Evolutionary conservation across 257 asterid species (phyloP), one percentile per base, ranked within the genome.

Genomic region (Rehmannia glutinosa): DNA sequence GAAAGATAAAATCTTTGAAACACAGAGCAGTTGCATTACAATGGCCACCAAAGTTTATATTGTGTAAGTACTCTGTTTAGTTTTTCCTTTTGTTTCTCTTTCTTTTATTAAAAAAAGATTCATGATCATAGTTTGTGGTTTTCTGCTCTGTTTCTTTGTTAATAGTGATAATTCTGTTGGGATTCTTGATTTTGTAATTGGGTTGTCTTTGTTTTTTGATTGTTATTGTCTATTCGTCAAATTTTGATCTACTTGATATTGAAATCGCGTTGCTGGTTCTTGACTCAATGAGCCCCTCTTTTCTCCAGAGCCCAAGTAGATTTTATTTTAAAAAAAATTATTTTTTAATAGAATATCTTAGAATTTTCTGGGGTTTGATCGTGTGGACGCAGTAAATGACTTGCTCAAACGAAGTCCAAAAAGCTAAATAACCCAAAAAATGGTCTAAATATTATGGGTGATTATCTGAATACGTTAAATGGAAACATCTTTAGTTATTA

Each of bases 11-110:
- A 41, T 8, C 8, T 10, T 10, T 25, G 30, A 12, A 15, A n/a
- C 10, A 43, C 19, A 15, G n/a, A 30, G 32, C 41, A 41, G 49
- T 28, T 64, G 30, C 11, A 2, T 69, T 4, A 27, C 64, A 51
- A 86, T 86, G 94, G 94, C 85, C 8, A 80, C 87, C 76, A 82
- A 80, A 69, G 72, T 86, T 64, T 82, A 82, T 56, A 75, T 86
- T 39, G 91, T 84, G 95, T 87, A 43, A 84, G 95, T 76, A 15
- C n/a, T n/a, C n/a, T 7, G 15, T 49, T 28, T 3, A 5, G n/a
- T 25, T 8, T 46, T n/a, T 15, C 1, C 1, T 8, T 17, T 11
- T 32, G 2, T 19, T 24, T 23, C 2, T 54, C 15, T 61, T 0
- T 6, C 19, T 56, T 36, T 5, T 45, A n/a, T n/a, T n/a, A n/a